Conservation (phyloP, 352 stramenopile species). For the Globisporangium lucens region DNA sequence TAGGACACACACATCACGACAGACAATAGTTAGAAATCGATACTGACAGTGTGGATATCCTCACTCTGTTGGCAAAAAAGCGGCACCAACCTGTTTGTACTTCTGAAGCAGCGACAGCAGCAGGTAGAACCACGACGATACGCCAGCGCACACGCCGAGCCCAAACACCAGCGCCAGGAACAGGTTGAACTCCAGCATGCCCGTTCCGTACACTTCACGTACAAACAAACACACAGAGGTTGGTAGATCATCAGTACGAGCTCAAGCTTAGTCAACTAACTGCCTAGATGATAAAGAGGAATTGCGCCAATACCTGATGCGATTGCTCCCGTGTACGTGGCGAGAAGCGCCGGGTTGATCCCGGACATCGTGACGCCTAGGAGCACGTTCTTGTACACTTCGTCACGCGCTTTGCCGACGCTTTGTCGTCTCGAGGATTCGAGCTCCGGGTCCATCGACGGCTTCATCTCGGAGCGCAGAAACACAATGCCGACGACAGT, state of each 20-base stretch:
- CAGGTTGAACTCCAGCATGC: slow-evolving; percentile 84
- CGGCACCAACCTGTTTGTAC: slow-evolving; percentile 76
- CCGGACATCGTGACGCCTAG: slow-evolving; percentile 87
- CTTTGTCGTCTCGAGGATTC: slow-evolving; percentile 50
- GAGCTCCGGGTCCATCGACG: slow-evolving; percentile 57
- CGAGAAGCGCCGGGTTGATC: slow-evolving; percentile 81
- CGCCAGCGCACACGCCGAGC: slow-evolving; percentile 76
- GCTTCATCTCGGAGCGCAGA: slow-evolving; percentile 77
- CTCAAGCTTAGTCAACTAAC: neutral
- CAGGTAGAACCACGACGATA: slow-evolving; percentile 89
- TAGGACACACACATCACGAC: neutral
- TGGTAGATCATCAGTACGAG: neutral
- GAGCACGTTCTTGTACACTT: slow-evolving; percentile 79
- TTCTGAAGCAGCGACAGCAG: slow-evolving; percentile 84
- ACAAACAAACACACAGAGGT: neutral
- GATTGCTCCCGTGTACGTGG: slow-evolving; percentile 86
- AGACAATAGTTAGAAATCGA: neutral
- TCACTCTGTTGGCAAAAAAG: neutral
- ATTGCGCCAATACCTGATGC: slow-evolving; percentile 52
- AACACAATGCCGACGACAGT: slow-evolving; percentile 80
- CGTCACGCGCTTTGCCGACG: slow-evolving; percentile 45
- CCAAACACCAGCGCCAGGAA: slow-evolving; percentile 83
- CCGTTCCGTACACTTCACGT: slow-evolving; percentile 70
- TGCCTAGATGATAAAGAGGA: neutral
- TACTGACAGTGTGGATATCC: too few species aligned